Evolutionary conservation across 139 green algal genomes (phyloP).

Genomic region (Chlamydomonas applanata): DNA sequence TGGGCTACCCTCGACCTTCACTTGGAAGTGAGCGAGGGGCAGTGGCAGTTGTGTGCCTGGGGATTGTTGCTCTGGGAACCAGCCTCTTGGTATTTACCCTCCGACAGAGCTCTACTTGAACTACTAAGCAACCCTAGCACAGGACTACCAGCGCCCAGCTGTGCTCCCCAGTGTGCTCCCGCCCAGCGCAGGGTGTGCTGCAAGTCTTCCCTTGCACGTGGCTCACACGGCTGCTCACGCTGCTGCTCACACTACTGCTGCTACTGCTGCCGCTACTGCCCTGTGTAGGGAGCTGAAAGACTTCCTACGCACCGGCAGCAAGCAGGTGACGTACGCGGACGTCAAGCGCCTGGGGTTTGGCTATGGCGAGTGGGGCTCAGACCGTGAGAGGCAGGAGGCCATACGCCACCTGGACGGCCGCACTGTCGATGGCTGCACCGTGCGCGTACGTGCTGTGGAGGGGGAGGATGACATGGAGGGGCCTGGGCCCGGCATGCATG

Average conservation of each 20-base stretch:
- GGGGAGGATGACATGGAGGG: too few relatives aligned
- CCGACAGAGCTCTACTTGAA: too few relatives aligned
- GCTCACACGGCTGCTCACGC: background rate
- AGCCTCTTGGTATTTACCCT: too few relatives aligned
- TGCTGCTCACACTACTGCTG: too few relatives aligned
- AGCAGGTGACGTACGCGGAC: background rate
- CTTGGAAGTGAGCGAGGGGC: constrained; percentile 7
- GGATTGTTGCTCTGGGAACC: background rate
- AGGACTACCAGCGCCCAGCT: too few relatives aligned
- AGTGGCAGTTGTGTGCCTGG: too few relatives aligned
- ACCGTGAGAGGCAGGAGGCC: background rate
- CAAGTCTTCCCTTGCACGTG: background rate
- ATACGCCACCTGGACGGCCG: background rate
- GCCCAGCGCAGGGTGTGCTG: too few relatives aligned
- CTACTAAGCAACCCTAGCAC: too few relatives aligned
- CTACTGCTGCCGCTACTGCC: too few relatives aligned
- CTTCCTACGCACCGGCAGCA: constrained; percentile 8
- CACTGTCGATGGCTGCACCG: background rate
- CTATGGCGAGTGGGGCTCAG: constrained; percentile 7
- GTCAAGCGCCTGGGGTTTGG: constrained; percentile 1
- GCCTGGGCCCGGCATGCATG: too few relatives aligned
- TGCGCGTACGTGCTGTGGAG: background rate
- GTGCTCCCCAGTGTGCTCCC: too few relatives aligned
- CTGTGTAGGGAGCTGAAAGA: constrained; percentile 12
- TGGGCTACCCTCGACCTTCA: background rate